phyloP scores from a whole-genome alignment of 768 basidiomycete genomes.

The Termitomyces titanicus region DNA sequence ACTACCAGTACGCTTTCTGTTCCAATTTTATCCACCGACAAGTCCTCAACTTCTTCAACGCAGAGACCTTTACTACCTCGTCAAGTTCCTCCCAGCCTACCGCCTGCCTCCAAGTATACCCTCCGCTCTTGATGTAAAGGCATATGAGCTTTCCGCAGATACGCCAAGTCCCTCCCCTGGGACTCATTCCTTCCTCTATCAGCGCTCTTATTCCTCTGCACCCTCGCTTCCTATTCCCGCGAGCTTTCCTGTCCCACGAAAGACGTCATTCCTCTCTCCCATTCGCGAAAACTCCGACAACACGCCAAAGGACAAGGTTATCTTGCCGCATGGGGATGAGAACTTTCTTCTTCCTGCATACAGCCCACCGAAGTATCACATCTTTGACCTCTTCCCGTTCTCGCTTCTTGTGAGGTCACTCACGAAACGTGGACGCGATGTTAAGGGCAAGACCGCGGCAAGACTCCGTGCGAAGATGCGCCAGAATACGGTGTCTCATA shows the following conservation, averaged over 20 bases:
- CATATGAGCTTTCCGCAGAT: neutral
- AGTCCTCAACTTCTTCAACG: neutral
- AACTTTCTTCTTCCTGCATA: conserved; percentile 46
- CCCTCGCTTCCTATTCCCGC: conserved; percentile 23
- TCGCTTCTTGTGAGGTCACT: conserved; percentile 50
- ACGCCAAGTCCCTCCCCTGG: conserved; percentile 18
- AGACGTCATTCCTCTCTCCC: conserved; percentile 7
- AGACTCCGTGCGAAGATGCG: conserved; percentile 47
- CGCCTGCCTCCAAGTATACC: conserved; percentile 50
- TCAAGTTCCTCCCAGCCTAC: conserved; percentile 71
- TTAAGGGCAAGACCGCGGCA: conserved; percentile 64
- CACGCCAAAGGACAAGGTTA: conserved; percentile 25
- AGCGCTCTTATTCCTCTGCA: too few species aligned
- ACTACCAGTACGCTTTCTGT: conserved; percentile 33
- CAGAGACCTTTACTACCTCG: conserved; percentile 62
- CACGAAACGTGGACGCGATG: conserved; percentile 40
- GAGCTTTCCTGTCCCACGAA: conserved; percentile 19
- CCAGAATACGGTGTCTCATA: conserved; percentile 46
- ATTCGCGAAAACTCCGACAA: neutral
- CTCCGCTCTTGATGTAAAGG: conserved; percentile 29
- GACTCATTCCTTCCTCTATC: conserved; percentile 18
- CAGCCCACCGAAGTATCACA: conserved; percentile 54
- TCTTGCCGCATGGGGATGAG: conserved; percentile 40
- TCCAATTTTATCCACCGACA: conserved; percentile 16
- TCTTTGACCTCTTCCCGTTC: conserved; percentile 70